Evolutionary conservation across 495 filamentous ascomycete species (phyloP).

Genomic region (Daldinia vernicosa): DNA sequence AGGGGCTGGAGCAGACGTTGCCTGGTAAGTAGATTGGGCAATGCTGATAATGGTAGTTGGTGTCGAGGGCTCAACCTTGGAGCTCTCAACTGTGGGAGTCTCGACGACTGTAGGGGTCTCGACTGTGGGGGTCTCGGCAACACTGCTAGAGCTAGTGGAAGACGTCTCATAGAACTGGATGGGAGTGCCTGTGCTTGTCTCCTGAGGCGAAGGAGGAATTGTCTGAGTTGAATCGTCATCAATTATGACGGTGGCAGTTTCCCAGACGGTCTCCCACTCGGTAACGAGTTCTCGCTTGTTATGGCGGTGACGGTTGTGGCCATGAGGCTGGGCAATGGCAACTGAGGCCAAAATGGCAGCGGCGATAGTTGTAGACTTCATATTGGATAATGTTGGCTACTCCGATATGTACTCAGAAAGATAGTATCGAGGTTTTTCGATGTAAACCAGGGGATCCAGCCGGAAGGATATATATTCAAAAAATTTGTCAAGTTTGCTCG

Average conservation of each 20-base stretch:
- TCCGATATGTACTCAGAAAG: constrained; percentile 20
- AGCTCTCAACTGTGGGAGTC: constrained; percentile 2
- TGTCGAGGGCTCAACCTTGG: constrained; percentile 4
- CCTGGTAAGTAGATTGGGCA: constrained; percentile 21
- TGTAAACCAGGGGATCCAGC: constrained; percentile 37
- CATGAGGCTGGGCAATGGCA: constrained; percentile 56
- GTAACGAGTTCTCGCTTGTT: constrained; percentile 57
- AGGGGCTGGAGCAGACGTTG: constrained; percentile 24
- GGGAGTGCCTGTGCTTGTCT: constrained; percentile 38
- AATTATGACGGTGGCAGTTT: constrained; percentile 58
- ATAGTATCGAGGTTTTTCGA: constrained; percentile 11
- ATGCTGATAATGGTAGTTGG: constrained; percentile 28
- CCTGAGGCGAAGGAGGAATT: constrained; percentile 45
- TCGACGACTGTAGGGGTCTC: constrained; percentile 2
- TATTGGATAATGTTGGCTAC: constrained; percentile 41
- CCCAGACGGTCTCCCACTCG: constrained; percentile 56
- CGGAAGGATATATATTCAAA: constrained; percentile 34
- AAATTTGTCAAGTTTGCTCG: constrained; percentile 18
- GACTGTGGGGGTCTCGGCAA: constrained; percentile 2
- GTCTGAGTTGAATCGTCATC: constrained; percentile 54
- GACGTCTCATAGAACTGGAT: constrained; percentile 55
- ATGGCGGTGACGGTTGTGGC: constrained; percentile 52
- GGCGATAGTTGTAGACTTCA: constrained; percentile 59
- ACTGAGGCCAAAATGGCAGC: constrained; percentile 55
- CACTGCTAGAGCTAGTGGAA: constrained; percentile 14